Evolutionary conservation across 495 filamentous ascomycete genomes (phyloP), one percentile per base, ranked within the genome.

Genomic region (Penicillium mononematosum): DNA sequence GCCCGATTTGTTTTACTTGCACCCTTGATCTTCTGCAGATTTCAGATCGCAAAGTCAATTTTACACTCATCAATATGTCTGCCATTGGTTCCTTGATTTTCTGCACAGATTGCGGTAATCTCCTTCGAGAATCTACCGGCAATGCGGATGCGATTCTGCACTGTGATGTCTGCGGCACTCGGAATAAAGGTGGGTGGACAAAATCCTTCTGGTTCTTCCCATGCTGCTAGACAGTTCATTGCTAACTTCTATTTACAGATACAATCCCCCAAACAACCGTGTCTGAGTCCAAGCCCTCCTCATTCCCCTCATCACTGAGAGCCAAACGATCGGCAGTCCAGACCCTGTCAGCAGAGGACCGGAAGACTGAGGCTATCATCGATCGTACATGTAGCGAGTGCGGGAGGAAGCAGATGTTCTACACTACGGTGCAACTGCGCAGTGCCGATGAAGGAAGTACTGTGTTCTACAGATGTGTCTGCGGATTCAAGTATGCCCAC

Each of bases 371-470:
- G 66, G 87, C 88, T 22, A 79, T 86, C 31, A 87, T 86, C 58
- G 71, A 83, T 10, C 77, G 87, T 62, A 84, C 85, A 20, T 98
- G 94, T 64, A 81, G 85, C 10, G 84, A 88, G 60, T 98, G 93
- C 69, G 91, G 88, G 6, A 81, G 84, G 50, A 85, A 83, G 45
- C 88, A 96, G 65, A 90, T 98, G 72, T 88, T 85, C 66, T 98
- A 83, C 69, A 89, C 87, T 29, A 87, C 90, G 3, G 82, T 91
- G 47, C 95, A 98, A 70, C 75, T 96, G 68, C 83, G 93, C 55
- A 86, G 91, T 77, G 95, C 94, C 5, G 94, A 98, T 71, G 95
- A 98, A 82, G 95, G 95, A 50, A 89, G 85, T 61, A 96, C 92
- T 2, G 86, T 94, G 38, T 92, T 96, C 62, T 95, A 89, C 70